Base-by-base conservation (phyloP, 2,329 filamentous ascomycete species). In the Ustulina deusta region DNA sequence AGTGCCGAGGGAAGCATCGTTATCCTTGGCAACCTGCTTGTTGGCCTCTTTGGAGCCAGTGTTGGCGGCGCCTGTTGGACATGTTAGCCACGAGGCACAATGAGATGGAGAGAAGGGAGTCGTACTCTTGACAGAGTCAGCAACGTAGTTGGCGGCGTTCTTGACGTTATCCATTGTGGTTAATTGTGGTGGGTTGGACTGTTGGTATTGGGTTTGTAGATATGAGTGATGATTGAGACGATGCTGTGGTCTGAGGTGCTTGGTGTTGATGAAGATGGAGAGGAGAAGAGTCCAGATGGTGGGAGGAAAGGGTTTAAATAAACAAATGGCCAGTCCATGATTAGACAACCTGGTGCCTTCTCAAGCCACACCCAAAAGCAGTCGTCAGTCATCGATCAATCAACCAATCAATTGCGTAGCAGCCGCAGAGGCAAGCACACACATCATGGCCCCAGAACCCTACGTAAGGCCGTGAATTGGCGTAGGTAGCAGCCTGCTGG, bases 111-210 rank as follows among this genome's bases (percentile, higher is more conserved):
- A 11, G 51, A n/a, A n/a, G 46, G 42, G 6, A 20, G 36, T 51
- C 71, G 25, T 69, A 72, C 89, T 82, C 83, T 90, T 84, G 78
- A 89, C 80, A 75, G 83, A 82, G 84, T 91, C 90, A 73, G 87
- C 81, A 81, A 91, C 88, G 86, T 91, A 91, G 86, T 90, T 90
- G 82, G 82, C 88, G 77, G 85, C 86, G 82, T 90, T 87, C 84
- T 85, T 84, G 78, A 86, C 70, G 70, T 83, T 81, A 62, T 86
- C 84, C 84, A 86, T 86, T 79, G 65, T 82, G 79, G 75, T 71
- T n/a, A 68, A 57, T 72, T 54, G 22, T 60, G 42, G 38, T 57
- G 40, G 17, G 10, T 56, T 68, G 57, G 59, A 58, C 34, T 60
- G 68, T 68, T 71, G 63, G 58, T 57, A 4, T 60, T 36, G 5